phyloP scores from a whole-genome alignment of 1,139 yeast species.

The Debaryomycetaceae sp. region DNA sequence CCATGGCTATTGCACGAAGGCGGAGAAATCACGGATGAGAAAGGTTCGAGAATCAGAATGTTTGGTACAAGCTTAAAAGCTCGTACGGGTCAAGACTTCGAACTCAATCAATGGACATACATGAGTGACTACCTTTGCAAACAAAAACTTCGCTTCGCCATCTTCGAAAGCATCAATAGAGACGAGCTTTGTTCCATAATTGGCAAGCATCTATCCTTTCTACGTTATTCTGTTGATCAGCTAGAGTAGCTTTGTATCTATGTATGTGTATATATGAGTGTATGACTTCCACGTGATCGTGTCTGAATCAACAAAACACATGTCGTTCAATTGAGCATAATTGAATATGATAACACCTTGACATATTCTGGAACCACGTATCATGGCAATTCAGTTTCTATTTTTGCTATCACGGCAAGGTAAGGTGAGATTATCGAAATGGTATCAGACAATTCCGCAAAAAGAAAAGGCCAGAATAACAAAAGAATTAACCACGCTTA shows the following conservation, averaged over 20 bases:
- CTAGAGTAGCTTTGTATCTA: slow-evolving; percentile 5
- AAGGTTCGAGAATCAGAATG: slow-evolving; percentile 46
- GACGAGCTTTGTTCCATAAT: slow-evolving; percentile 49
- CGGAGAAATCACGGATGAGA: slow-evolving; percentile 38
- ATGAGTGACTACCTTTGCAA: slow-evolving; percentile 59
- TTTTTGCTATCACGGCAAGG: slow-evolving; percentile 91
- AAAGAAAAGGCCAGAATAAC: slow-evolving; percentile 82
- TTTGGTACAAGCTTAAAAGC: slow-evolving; percentile 54
- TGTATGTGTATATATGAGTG: neutral
- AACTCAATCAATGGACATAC: slow-evolving; percentile 56
- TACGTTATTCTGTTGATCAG: slow-evolving; percentile 28
- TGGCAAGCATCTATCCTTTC: slow-evolving; percentile 38
- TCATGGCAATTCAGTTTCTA: slow-evolving; percentile 73
- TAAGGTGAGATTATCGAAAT: slow-evolving; percentile 84
- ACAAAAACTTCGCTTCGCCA: slow-evolving; percentile 39
- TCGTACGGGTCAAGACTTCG: slow-evolving; percentile 57
- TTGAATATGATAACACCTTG: neutral
- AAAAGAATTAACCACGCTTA: slow-evolving; percentile 81
- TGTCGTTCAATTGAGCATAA: neutral
- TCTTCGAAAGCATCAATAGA: slow-evolving; percentile 44
- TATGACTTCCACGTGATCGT: neutral
- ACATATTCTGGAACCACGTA: neutral
- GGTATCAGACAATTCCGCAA: slow-evolving; percentile 82
- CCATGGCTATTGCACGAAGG: slow-evolving; percentile 48
- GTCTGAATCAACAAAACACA: neutral